Conservation (phyloP, 176 grass and related monocot species). For the Chrysopogon serrulatus region DNA sequence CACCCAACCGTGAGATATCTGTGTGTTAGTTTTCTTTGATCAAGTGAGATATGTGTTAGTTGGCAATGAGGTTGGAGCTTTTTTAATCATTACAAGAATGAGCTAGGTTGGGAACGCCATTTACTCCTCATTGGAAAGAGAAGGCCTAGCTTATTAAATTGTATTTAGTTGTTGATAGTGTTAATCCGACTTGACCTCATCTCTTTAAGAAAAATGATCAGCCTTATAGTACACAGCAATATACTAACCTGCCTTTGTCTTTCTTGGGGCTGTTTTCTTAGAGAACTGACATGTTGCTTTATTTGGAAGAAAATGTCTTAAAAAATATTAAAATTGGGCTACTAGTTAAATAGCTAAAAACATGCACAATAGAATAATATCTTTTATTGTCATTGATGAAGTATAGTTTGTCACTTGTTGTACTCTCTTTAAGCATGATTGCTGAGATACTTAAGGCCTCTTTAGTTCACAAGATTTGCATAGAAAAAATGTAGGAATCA, state of each 20-base stretch:
- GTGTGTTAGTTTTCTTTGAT: too few species aligned
- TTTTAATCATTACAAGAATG: background rate
- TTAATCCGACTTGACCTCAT: background rate
- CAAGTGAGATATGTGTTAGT: background rate
- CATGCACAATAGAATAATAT: too few species aligned
- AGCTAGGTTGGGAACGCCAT: background rate
- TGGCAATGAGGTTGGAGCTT: background rate
- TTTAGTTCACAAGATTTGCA: too few species aligned
- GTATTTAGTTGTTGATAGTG: background rate
- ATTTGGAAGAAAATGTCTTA: background rate
- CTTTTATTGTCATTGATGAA: background rate
- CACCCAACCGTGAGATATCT: background rate
- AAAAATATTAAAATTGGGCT: background rate
- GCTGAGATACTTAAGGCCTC: background rate
- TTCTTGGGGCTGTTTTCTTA: background rate
- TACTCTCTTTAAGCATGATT: background rate
- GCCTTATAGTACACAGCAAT: background rate
- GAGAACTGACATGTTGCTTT: background rate
- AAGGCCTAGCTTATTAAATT: background rate
- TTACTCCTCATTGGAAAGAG: background rate
- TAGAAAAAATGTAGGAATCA: too few species aligned
- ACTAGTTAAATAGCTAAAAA: background rate
- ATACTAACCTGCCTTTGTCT: background rate
- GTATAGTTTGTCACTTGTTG: background rate
- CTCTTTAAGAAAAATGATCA: background rate